Evolutionary conservation across 768 basidiomycete genomes (phyloP).

Genomic region (Mycena kentingensis): DNA sequence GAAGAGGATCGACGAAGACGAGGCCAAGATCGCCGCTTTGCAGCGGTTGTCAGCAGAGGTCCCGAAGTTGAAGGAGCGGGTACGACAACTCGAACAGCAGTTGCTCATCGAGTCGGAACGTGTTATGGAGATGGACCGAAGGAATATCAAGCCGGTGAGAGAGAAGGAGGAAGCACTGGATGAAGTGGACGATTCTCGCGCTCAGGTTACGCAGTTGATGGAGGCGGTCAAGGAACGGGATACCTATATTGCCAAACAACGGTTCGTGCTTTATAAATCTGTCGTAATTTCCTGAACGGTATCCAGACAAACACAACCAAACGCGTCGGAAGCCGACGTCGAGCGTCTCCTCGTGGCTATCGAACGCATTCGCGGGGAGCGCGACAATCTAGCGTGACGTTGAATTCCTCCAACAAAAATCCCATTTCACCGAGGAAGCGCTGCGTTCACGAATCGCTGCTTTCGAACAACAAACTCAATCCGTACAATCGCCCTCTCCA

Average conservation of each 20-base stretch:
- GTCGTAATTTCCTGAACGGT: constrained; percentile 20
- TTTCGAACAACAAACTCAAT: constrained; percentile 17
- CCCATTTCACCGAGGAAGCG: constrained; percentile 62
- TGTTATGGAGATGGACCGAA: constrained; percentile 41
- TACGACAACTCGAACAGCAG: constrained; percentile 38
- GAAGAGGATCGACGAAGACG: constrained; percentile 72
- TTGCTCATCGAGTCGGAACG: constrained; percentile 47
- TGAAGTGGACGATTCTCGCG: constrained; percentile 41
- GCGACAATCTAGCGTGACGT: constrained; percentile 65
- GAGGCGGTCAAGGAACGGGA: constrained; percentile 29
- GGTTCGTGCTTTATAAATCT: constrained; percentile 22
- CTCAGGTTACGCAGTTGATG: constrained; percentile 32
- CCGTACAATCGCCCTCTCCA: constrained; percentile 20
- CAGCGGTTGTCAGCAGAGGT: constrained; percentile 49
- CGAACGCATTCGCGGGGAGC: constrained; percentile 66
- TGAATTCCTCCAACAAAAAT: constrained; percentile 69
- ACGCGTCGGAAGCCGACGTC: constrained; percentile 36
- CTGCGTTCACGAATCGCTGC: constrained; percentile 52
- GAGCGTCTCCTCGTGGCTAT: constrained; percentile 62
- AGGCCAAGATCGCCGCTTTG: constrained; percentile 61
- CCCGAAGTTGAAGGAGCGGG: constrained; percentile 41
- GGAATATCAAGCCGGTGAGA: constrained; percentile 45
- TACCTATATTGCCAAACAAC: constrained; percentile 17
- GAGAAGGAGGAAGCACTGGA: constrained; percentile 57
- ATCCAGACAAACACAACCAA: constrained; percentile 5